Evolutionary conservation across 306 rosid genomes (phyloP).

Genomic region (Acacia acuminata): DNA sequence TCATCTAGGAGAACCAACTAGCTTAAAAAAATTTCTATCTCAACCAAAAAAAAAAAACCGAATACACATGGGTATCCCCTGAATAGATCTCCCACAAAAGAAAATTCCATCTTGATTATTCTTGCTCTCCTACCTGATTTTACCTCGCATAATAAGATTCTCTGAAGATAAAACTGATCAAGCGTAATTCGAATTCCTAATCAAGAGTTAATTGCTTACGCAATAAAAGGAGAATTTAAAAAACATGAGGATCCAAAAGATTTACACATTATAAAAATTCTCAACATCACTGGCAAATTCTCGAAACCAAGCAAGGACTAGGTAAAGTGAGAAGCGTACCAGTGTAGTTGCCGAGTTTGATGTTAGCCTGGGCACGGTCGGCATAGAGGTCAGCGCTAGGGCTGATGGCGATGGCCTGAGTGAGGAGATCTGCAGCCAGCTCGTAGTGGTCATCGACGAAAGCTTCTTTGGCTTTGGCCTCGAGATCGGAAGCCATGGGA

Average conservation of each 20-base stretch:
- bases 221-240: not conserved
- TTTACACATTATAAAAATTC: not conserved
- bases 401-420: constrained; percentile 63
- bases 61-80: not conserved
- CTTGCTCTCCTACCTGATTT: not conserved
- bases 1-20: not conserved
- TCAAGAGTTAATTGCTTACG: not conserved
- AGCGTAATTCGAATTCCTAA: not conserved
- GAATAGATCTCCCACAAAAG: not conserved
- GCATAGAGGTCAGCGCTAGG: constrained; percentile 63
- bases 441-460: constrained; percentile 87
- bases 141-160: not conserved
- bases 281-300: not conserved
- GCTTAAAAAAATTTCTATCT: not conserved
- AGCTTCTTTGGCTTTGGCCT: constrained; percentile 67
- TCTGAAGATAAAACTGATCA: not conserved
- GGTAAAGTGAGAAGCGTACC: constrained; percentile 40
- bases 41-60: not conserved
- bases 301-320: not conserved
- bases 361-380: constrained; percentile 94
- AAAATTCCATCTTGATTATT: constrained; percentile 3
- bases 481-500: constrained; percentile 86
- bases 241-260: not conserved
- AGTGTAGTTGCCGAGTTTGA: constrained; percentile 65
- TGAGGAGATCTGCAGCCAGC: constrained; percentile 61